Percentiles rank a stretch among this genome's conserved stretches.
Evolutionary conservation across 139 green algal species (phyloP).

Genomic region (Chlamydomonas sphaeroides): DNA sequence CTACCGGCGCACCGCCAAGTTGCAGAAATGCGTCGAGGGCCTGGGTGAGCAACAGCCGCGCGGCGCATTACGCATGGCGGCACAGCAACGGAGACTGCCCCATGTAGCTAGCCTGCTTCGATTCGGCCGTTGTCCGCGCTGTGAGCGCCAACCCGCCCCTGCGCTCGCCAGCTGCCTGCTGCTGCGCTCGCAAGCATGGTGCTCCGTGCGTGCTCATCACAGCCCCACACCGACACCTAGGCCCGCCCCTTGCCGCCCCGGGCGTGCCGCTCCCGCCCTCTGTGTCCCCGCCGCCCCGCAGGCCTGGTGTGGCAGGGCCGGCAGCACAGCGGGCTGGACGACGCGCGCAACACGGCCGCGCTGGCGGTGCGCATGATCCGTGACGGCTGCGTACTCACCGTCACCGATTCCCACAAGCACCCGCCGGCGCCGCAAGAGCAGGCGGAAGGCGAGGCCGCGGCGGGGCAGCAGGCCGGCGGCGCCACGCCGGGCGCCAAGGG

Average conservation of each 20-base stretch:
- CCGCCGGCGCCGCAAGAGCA: neutral
- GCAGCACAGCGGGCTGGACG: constrained; percentile 67
- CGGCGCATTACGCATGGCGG: too few species aligned
- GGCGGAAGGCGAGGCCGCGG: too few species aligned
- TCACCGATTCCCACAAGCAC: constrained; percentile 47
- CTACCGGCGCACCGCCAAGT: constrained; percentile 37
- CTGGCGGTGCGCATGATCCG: constrained; percentile 56
- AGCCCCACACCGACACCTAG: neutral
- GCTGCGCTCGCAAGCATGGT: too few species aligned
- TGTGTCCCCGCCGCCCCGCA: neutral
- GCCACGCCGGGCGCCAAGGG: too few species aligned
- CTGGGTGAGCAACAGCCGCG: too few species aligned
- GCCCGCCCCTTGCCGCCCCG: too few species aligned
- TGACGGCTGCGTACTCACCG: constrained; percentile 48
- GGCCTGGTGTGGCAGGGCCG: constrained; percentile 60
- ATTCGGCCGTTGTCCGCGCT: too few species aligned
- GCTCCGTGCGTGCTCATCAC: neutral
- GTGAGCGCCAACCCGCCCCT: too few species aligned
- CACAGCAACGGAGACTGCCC: too few species aligned
- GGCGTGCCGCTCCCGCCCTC: neutral
- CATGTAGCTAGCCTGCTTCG: too few species aligned
- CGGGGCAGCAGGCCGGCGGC: too few species aligned
- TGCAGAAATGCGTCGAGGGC: constrained; percentile 47
- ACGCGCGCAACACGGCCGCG: constrained; percentile 66
- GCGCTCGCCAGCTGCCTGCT: too few species aligned